Conservation (phyloP, 345 rosid genomes). For the Gossypium stocksii region DNA sequence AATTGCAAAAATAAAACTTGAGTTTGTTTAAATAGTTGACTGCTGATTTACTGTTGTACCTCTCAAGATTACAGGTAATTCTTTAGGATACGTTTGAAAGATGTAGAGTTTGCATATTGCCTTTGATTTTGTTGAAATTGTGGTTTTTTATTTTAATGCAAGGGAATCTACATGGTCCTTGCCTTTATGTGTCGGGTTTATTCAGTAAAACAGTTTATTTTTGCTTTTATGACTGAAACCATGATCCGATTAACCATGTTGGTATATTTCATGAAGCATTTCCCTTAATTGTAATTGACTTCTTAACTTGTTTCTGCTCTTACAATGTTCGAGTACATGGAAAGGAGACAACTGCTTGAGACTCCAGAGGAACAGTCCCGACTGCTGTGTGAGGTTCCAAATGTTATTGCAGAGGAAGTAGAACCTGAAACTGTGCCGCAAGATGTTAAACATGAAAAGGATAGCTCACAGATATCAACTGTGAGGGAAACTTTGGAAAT, state of each 20-base stretch:
- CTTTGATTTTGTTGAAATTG: background rate
- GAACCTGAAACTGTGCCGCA: slow-evolving; percentile 31
- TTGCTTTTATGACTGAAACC: background rate
- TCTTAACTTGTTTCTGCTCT: slow-evolving; percentile 51
- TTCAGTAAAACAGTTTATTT: background rate
- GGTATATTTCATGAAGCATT: background rate
- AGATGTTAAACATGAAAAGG: slow-evolving; percentile 22
- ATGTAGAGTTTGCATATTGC: background rate
- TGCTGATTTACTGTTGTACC: background rate
- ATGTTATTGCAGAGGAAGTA: slow-evolving; percentile 55
- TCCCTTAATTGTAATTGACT: slow-evolving; percentile 18
- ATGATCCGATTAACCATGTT: background rate
- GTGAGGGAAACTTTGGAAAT: slow-evolving; percentile 26
- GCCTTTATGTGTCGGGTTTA: background rate
- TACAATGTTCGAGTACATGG: slow-evolving; percentile 69
- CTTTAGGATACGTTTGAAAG: background rate
- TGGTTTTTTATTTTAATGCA: background rate
- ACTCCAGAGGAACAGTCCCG: slow-evolving; percentile 63
- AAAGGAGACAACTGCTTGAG: slow-evolving; percentile 62
- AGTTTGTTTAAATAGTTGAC: background rate
- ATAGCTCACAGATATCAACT: slow-evolving; percentile 26
- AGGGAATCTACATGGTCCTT: background rate
- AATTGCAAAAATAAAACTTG: background rate
- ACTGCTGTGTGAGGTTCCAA: slow-evolving; percentile 54
- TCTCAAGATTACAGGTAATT: background rate